Evolutionary conservation across 2,329 filamentous ascomycete genomes (phyloP).

Genomic region (Albophoma yamanashiensis): DNA sequence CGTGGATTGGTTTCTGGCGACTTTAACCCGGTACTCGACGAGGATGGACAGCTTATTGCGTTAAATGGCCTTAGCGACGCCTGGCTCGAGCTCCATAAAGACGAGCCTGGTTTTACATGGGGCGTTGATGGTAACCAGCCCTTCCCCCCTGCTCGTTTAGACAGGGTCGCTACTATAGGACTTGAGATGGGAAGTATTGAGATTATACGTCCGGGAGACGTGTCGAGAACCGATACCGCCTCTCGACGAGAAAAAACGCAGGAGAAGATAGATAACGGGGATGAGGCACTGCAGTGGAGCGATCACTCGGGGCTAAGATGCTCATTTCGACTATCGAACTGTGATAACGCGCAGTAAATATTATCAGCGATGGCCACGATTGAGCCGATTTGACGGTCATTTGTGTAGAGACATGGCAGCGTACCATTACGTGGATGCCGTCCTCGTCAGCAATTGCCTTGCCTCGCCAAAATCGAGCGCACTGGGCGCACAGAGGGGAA

Average conservation of each 20-base stretch:
- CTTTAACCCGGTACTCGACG: not conserved
- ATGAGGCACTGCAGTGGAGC: not conserved
- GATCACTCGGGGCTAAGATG: not conserved
- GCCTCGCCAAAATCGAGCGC: no score
- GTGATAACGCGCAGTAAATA: not conserved
- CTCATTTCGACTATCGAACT: not conserved
- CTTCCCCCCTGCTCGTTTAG: not conserved
- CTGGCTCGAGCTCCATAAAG: not conserved
- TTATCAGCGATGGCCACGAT: not conserved
- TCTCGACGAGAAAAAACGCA: not conserved
- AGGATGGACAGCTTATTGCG: not conserved
- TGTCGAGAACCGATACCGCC: not conserved
- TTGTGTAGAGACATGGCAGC: no score
- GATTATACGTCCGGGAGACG: not conserved
- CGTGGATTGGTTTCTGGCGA: not conserved
- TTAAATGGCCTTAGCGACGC: not conserved
- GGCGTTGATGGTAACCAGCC: not conserved
- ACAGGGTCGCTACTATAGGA: not conserved
- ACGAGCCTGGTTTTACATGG: not conserved
- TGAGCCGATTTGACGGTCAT: no score
- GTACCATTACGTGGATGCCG: no score
- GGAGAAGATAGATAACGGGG: not conserved
- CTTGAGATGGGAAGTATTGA: not conserved
- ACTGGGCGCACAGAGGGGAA: no score
- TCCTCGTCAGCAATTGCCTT: no score